Evolutionary conservation across 345 rosid genomes (phyloP), one percentile per base, ranked within the genome.

Genomic region (Anastatica hierochuntica): DNA sequence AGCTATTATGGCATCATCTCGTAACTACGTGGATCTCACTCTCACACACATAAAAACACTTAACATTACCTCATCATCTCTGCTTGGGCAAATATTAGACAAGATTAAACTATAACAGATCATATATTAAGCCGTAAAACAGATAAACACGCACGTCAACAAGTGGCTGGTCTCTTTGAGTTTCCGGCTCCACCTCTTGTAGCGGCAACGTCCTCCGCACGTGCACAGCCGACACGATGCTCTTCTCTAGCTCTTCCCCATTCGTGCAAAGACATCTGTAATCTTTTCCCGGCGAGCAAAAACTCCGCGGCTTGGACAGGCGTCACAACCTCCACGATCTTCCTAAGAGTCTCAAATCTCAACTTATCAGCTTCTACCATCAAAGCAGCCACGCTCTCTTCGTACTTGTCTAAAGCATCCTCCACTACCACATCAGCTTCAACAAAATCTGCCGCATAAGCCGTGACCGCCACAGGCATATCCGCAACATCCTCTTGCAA

Each of bases 401-500:
- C 80, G 13, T 44, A 54, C 16, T 63, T 36, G 4, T 63, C 63
- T 16, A 74, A 56, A 11, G 74, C 77, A 0, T 15, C 3, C 0
- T 71, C 62, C 17, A 71, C 77, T 7, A 18, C 46, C 38, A 44
- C 31, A 0, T 14, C 9, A 18, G 33, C 38, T 5, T 37, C 53
- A 4, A 29, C 53, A 10, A 4, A 3, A 8, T 59, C 59, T 52
- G 1, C 11, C 1, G 34, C 7, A 26, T 56, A 63, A 4, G 78
- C 62, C 14, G 69, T 10, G n/a, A 43, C 4, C 0, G 57, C 51
- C 0, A 74, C 68, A 2, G 80, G 77, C 36, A 68, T 64, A 43
- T 79, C 82, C 1, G 66, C 72, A 2, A 73, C 48, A 19, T 76
- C 66, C 14, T 82, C 88, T 34, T 79, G 81, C 58, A 79, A 10